These are phyloP conservation scores for Populus pruinosa DNA, from an alignment of 345 rosid genomes.

Conservation along the genomic window DNA sequence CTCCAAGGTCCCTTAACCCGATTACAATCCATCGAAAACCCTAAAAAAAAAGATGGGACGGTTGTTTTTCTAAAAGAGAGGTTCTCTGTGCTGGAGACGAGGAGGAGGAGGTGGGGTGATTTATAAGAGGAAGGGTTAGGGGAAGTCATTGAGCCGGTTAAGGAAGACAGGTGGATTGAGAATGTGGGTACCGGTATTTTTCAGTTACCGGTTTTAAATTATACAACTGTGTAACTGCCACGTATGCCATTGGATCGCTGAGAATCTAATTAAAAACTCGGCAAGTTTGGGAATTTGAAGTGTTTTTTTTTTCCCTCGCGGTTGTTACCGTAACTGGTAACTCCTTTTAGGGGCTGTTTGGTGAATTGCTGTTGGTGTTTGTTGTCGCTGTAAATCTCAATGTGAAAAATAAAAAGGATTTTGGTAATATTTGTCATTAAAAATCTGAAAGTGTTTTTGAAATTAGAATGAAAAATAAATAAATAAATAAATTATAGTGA, in stretches of 20 bases:
- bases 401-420: not conserved
- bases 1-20: conserved; percentile 31
- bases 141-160: conserved; percentile 32
- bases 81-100: not conserved
- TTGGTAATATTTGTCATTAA: not conserved
- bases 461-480: too few species aligned
- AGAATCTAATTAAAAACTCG: conserved; percentile 11
- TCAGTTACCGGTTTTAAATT: conserved; percentile 24
- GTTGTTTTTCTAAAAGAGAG: not conserved
- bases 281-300: not conserved
- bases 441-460: too few species aligned
- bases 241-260: conserved; percentile 18
- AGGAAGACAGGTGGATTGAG: not conserved
- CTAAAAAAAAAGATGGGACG: not conserved
- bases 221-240: conserved; percentile 33
- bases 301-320: not conserved
- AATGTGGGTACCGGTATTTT: conserved; percentile 11
- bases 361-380: not conserved
- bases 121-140: conserved; percentile 17
- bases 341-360: not conserved
- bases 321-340: not conserved
- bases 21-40: not conserved
- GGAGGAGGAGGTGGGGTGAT: not conserved
- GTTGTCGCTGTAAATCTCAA: not conserved
- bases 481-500: too few species aligned